Base-by-base conservation (phyloP, 768 basidiomycete genomes). In the Kwoniella dejecticola region DNA sequence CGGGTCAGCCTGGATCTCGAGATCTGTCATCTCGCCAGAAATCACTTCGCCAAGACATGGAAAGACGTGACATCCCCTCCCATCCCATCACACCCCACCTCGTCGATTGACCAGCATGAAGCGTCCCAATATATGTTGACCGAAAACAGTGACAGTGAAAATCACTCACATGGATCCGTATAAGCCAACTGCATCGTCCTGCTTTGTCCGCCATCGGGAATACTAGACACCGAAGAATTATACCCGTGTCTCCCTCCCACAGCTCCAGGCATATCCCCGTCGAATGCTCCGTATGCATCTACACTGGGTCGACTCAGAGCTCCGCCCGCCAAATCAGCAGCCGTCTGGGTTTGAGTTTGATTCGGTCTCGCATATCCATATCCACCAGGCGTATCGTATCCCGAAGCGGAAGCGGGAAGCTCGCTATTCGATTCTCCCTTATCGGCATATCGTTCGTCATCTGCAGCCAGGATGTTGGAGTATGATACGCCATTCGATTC, bases 211-310 rank as follows among this genome's bases (percentile, higher is more conserved):
- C 46, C 84, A 17, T 85, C 84, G 77, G 47, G 82, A 23, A 84
- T 82, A 8, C 8, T 19, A 8, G 27, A 50, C n/a, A 33, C 15
- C 8, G 48, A 31, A 5, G 41, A 13, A 42, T 42, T 42, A n/a
- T 31, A 17, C n/a, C 33, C 29, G 21, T 4, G 26, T 11, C 82
- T 72, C 10, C 79, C 61, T 15, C 82, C 23, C 67, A 87, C 91
- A 23, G 89, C 90, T 58, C 82, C 85, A 1, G 91, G 90, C 0
- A 90, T 85, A 40, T 90, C 89, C 71, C 93, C 91, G 0, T 87
- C 88, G 80, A 93, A 95, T 24, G 91, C 91, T 47, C 91, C 92
- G 70, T 94, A 93, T 15, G 86, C 86, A 69, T 94, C 92, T 80
- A 93, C 85, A 66, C 88, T 90, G 7, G 85, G 49, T 64, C 58